Conservation (phyloP, 352 stramenopile genomes). For the Aphanomyces stellatus region DNA sequence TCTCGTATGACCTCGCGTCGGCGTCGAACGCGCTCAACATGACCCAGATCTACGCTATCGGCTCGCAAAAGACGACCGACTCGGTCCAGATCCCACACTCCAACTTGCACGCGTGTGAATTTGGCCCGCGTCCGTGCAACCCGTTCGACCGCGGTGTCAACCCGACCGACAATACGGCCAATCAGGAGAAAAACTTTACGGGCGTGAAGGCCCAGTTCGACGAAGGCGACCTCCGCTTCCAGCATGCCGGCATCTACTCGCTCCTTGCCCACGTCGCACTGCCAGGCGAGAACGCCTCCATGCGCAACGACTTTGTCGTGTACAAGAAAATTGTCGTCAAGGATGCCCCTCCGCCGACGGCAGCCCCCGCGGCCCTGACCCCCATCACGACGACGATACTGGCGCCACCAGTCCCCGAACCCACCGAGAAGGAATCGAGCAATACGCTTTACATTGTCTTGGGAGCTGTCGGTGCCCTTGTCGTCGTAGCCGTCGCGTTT, state of each 20-base stretch:
- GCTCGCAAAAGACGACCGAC: neutral
- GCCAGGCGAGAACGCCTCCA: neutral
- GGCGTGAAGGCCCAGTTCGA: neutral
- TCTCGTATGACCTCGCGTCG: neutral
- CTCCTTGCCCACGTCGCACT: neutral
- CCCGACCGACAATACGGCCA: slow-evolving; percentile 1
- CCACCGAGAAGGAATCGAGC: neutral
- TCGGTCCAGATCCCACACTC: neutral
- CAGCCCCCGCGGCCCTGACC: neutral
- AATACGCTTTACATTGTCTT: neutral
- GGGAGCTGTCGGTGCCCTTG: neutral
- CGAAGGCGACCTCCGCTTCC: neutral
- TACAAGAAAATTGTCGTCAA: slow-evolving; percentile 6
- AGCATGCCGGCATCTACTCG: neutral
- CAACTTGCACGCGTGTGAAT: slow-evolving; percentile 3
- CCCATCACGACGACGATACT: neutral
- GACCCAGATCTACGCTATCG: neutral
- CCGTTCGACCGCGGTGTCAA: slow-evolving; percentile 1
- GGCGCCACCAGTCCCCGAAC: neutral
- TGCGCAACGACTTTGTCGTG: slow-evolving; percentile 2
- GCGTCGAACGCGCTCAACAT: neutral
- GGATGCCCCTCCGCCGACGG: neutral
- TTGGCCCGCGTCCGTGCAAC: neutral
- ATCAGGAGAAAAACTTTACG: slow-evolving; percentile 1
- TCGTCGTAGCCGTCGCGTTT: neutral